A percentile compares a stretch with the other conserved stretches of the same genome.
phyloP scores from a whole-genome alignment of 208 protist species.

The Paratrypanosoma confusum region DNA sequence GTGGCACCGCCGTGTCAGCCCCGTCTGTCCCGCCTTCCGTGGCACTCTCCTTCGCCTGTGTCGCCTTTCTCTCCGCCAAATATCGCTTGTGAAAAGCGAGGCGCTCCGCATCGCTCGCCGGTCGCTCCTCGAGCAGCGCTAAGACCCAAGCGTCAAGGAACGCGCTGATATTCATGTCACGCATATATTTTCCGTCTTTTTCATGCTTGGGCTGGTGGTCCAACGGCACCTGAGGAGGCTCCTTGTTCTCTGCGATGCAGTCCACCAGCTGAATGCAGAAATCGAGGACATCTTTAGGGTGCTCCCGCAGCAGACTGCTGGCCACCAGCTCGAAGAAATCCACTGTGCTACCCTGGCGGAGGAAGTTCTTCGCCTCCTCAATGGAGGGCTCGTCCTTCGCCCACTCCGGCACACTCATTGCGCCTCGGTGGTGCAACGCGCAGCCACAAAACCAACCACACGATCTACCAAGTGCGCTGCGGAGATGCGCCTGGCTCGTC shows the following conservation, averaged over 20 bases:
- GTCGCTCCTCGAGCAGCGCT: conserved; percentile 62
- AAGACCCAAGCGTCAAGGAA: conserved; percentile 85
- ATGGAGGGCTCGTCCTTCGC: conserved; percentile 71
- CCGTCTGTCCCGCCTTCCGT: too few species aligned
- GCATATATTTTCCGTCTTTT: conserved; percentile 74
- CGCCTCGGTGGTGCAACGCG: conserved; percentile 2
- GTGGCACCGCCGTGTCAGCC: too few species aligned
- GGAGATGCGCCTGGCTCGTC: too few species aligned
- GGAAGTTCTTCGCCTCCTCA: conserved; percentile 76
- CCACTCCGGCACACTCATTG: conserved; percentile 54
- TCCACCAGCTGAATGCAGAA: conserved; percentile 59
- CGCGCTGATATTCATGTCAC: conserved; percentile 54
- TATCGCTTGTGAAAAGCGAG: conserved; percentile 81
- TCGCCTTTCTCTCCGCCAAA: too few species aligned
- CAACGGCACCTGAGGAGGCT: conserved; percentile 9
- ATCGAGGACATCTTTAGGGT: conserved; percentile 38
- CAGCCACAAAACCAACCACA: conserved; percentile 10
- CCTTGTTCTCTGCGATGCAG: conserved; percentile 43
- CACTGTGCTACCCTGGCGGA: conserved; percentile 62
- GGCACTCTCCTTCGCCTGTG: too few species aligned
- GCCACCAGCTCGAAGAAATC: conserved; percentile 87
- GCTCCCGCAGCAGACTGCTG: conserved; percentile 48
- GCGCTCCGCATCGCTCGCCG: conserved; percentile 37
- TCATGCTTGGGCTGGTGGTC: conserved; percentile 53
- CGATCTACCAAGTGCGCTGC: too few species aligned